Evolutionary conservation across 805 yeast species (phyloP).

Genomic region (Starmerella kuoi): DNA sequence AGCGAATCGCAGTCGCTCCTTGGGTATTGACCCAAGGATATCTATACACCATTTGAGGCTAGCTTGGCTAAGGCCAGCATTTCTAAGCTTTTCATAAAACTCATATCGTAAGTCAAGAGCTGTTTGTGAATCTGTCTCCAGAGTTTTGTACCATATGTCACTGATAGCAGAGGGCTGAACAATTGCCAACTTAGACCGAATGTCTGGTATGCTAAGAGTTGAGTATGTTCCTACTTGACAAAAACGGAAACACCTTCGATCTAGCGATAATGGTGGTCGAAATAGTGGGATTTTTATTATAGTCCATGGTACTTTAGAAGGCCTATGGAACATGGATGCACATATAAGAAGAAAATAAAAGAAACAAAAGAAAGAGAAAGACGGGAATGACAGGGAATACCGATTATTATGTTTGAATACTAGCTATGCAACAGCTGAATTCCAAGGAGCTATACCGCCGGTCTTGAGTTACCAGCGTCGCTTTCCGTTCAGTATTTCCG

Average conservation of each 20-base stretch:
- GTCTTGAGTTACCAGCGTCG: too few species aligned
- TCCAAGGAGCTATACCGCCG: too few species aligned
- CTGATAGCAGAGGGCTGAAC: background rate
- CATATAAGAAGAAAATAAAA: background rate
- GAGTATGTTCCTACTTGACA: background rate
- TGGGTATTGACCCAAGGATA: constrained; percentile 11
- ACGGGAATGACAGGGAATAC: too few species aligned
- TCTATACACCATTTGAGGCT: constrained; percentile 6
- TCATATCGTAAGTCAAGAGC: constrained; percentile 3
- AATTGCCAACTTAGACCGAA: background rate
- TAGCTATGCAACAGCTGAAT: too few species aligned
- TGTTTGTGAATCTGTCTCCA: background rate
- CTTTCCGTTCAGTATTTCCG: too few species aligned
- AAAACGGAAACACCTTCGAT: too few species aligned
- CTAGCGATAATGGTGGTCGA: too few species aligned
- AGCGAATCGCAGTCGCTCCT: constrained; percentile 1
- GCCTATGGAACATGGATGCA: background rate
- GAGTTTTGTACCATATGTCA: constrained; percentile 1
- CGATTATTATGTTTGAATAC: too few species aligned
- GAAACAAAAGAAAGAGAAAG: too few species aligned
- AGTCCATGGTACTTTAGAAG: background rate
- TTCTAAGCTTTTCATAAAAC: constrained; percentile 5
- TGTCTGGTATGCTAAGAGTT: background rate
- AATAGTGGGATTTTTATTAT: too few species aligned
- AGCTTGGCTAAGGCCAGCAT: background rate